Evolutionary conservation across 495 filamentous ascomycete genomes (phyloP), one percentile per base, ranked within the genome.

Genomic region (Daldinia vernicosa): DNA sequence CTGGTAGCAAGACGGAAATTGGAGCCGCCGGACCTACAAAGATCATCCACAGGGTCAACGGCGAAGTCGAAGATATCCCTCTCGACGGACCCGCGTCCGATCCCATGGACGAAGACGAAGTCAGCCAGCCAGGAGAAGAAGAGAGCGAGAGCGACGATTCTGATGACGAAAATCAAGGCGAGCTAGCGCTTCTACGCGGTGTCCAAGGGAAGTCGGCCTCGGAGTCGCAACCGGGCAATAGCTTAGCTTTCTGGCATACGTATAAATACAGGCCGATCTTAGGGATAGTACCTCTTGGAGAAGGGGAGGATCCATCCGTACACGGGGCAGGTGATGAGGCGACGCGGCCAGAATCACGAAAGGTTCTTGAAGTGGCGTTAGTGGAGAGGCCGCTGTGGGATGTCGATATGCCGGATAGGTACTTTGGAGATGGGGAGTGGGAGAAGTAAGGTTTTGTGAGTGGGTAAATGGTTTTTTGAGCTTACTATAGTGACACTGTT

Each of bases 241-340:
- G 53, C 32, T 54, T 77, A 32, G 80, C 82, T 22, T 90, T 85
- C 72, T 98, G 93, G 94, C 87, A 86, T 69, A 95, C 93, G 8
- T 93, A 91, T 80, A 94, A 95, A 76, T 99, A 97, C 77, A 84
- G 93, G 63, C 91, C 94, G 8, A 93, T 99, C 66, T 80, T 99
- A 70, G 95, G 94, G 4, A 91, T 98, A 30, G 90, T 95, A 14
- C 89, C 91, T 17, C 80, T 99, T 26, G 82, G 82, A 17, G 71
- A 70, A 22, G 77, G 65, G 24, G 78, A 82, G 37, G 73, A 66
- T 17, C 58, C 19, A 67, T 63, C 59, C 15, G 69, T 75, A 19
- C 75, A 76, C 30, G 69, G 76, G 14, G 62, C 51, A 6, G 17
- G 14, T 17, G 64, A 57, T 19, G 19, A 35, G 27, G 52, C 33